Percentiles rank a stretch among this genome's conserved stretches.
Conservation (phyloP, 306 rosid genomes). For the Vicia sativa region DNA sequence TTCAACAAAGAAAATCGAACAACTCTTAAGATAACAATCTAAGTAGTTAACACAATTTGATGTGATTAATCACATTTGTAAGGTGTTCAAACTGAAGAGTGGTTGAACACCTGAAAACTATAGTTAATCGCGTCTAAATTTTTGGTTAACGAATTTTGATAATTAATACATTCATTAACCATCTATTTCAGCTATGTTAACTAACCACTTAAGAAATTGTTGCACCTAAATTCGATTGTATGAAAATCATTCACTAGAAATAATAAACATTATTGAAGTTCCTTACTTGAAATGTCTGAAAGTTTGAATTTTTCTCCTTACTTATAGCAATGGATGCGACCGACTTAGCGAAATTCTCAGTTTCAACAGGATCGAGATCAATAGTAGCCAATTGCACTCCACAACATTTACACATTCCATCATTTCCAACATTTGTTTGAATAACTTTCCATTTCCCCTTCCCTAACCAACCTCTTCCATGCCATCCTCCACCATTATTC, state of each 20-base stretch:
- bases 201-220: neutral
- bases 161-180: neutral
- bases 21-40: neutral
- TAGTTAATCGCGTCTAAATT: neutral
- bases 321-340: constrained; percentile 75
- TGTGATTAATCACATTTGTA: neutral
- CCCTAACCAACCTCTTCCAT: constrained; percentile 94
- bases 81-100: neutral
- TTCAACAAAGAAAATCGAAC: neutral
- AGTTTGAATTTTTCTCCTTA: constrained; percentile 72
- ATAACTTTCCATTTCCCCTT: constrained; percentile 77
- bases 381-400: constrained; percentile 68
- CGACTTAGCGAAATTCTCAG: constrained; percentile 83
- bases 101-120: neutral
- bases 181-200: neutral
- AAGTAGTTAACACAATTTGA: neutral
- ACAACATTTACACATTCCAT: constrained; percentile 84
- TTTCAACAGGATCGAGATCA: constrained; percentile 90
- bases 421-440: constrained; percentile 61
- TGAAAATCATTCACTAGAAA: neutral
- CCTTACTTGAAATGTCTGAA: constrained; percentile 87
- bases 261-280: constrained; percentile 18
- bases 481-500: constrained; percentile 98
- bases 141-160: neutral
- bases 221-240: neutral